These are phyloP conservation scores for Diaporthe velutina DNA, from an alignment of 2,329 filamentous ascomycete genomes.

Conservation along the genomic window DNA sequence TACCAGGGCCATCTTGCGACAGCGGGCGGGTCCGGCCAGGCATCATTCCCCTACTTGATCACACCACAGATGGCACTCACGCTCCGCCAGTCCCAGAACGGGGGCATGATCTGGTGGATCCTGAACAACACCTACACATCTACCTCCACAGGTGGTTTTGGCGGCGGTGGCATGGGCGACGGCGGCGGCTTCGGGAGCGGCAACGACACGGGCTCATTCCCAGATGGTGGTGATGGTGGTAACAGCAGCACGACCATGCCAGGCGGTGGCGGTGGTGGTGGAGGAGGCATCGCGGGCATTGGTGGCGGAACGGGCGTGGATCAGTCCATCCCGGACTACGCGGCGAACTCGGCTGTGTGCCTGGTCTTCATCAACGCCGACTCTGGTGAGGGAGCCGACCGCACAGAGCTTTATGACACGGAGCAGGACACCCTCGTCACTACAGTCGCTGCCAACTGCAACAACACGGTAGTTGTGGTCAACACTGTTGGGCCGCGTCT, in stretches of 20 bases:
- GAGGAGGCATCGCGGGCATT: constrained; percentile 15
- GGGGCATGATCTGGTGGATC: constrained; percentile 57
- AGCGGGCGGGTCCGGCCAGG: constrained; percentile 66
- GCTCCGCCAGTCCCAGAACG: constrained; percentile 56
- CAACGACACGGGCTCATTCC: not conserved
- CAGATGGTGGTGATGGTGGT: constrained; percentile 4
- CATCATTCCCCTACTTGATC: constrained; percentile 65
- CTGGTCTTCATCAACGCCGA: constrained; percentile 77
- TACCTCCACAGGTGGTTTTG: constrained; percentile 23
- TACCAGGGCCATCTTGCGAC: constrained; percentile 55
- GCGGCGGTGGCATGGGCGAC: constrained; percentile 28
- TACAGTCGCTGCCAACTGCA: constrained; percentile 70
- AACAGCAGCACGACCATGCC: constrained; percentile 24
- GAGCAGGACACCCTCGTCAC: constrained; percentile 66
- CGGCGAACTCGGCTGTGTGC: constrained; percentile 44
- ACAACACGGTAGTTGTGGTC: constrained; percentile 77
- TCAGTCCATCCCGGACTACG: constrained; percentile 37
- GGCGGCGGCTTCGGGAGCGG: not conserved
- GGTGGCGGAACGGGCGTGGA: constrained; percentile 29
- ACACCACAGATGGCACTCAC: constrained; percentile 66
- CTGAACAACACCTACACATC: constrained; percentile 51
- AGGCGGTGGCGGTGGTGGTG: constrained; percentile 21
- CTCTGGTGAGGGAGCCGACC: constrained; percentile 64
- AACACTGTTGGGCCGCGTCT: constrained; percentile 74
- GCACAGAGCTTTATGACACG: constrained; percentile 40